These are phyloP conservation scores for Hygrocybe coccinea DNA, from an alignment of 768 basidiomycete species.

Conservation along the genomic window DNA sequence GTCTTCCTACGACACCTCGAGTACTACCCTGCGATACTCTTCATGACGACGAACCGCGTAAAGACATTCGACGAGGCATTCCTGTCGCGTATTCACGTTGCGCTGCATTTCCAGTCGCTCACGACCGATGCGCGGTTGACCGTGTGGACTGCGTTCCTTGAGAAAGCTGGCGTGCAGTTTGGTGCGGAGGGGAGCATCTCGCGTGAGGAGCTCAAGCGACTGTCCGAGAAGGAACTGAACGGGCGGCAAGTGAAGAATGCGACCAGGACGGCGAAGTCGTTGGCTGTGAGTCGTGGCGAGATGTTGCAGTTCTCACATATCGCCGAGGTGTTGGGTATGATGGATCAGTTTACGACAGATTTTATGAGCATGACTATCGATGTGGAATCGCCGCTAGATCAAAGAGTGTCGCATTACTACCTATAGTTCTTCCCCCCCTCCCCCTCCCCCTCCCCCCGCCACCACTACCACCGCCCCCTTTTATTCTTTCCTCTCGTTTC, in stretches of 20 bases:
- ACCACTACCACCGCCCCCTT: too few species aligned
- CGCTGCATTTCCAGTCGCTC: constrained; percentile 59
- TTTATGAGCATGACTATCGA: constrained; percentile 19
- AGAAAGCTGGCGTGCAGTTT: constrained; percentile 27
- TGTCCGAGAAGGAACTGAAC: constrained; percentile 52
- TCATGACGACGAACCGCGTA: constrained; percentile 53
- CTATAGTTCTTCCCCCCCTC: too few species aligned
- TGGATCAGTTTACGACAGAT: constrained; percentile 53
- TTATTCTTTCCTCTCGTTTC: too few species aligned
- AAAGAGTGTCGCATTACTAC: too few species aligned
- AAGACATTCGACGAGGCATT: constrained; percentile 64
- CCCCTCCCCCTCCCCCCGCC: too few species aligned
- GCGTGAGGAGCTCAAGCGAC: constrained; percentile 37
- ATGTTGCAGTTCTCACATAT: constrained; percentile 46
- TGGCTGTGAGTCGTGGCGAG: constrained; percentile 47
- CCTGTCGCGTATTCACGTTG: constrained; percentile 61
- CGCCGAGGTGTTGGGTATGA: constrained; percentile 52
- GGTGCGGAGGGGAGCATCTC: constrained; percentile 31
- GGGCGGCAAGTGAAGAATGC: constrained; percentile 69
- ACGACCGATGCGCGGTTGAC: constrained; percentile 46
- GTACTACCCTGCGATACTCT: constrained; percentile 53
- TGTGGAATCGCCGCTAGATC: too few species aligned
- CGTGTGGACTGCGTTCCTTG: constrained; percentile 60
- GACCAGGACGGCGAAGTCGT: constrained; percentile 55
- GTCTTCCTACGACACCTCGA: constrained; percentile 59